Evolutionary conservation across 179 eudicot genomes (phyloP).

Genomic region (Corrigiola litoralis): DNA sequence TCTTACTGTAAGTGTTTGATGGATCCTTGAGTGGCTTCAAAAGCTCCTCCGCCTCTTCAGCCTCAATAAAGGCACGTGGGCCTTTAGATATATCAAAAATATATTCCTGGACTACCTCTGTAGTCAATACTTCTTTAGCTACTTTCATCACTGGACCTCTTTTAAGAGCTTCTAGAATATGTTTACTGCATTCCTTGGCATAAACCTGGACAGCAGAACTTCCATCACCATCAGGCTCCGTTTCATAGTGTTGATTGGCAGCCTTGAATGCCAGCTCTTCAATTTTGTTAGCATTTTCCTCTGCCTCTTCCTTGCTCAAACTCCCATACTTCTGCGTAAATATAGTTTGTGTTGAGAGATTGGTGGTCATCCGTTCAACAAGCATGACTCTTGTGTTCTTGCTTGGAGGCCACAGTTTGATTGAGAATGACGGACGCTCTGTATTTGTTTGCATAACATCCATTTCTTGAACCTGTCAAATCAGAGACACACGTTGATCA

Average conservation of each 20-base stretch:
- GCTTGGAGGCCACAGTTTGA: constrained; percentile 81
- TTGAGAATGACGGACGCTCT: constrained; percentile 38
- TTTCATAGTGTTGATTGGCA: constrained; percentile 52
- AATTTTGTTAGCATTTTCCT: constrained; percentile 48
- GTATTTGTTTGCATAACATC: constrained; percentile 33
- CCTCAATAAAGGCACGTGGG: constrained; percentile 59
- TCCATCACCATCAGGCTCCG: constrained; percentile 81
- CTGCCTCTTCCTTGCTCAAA: constrained; percentile 47
- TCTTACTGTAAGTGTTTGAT: constrained; percentile 46
- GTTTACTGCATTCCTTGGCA: constrained; percentile 73
- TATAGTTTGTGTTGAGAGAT: constrained; percentile 47
- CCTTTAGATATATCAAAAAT: constrained; percentile 68
- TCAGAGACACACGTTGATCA: not conserved
- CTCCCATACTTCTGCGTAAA: constrained; percentile 60
- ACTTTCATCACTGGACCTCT: constrained; percentile 30
- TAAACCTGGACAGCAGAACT: constrained; percentile 62
- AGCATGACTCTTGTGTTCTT: constrained; percentile 52
- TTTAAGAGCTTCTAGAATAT: constrained; percentile 54
- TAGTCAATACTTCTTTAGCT: constrained; percentile 18
- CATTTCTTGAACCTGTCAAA: constrained; percentile 30
- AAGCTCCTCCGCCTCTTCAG: constrained; percentile 50
- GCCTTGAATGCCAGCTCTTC: constrained; percentile 47
- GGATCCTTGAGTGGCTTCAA: constrained; percentile 42
- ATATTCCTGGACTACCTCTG: constrained; percentile 32
- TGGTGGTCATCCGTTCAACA: constrained; percentile 56